Evolutionary conservation across 257 asterid genomes (phyloP).

Genomic region (Echites panduratus): DNA sequence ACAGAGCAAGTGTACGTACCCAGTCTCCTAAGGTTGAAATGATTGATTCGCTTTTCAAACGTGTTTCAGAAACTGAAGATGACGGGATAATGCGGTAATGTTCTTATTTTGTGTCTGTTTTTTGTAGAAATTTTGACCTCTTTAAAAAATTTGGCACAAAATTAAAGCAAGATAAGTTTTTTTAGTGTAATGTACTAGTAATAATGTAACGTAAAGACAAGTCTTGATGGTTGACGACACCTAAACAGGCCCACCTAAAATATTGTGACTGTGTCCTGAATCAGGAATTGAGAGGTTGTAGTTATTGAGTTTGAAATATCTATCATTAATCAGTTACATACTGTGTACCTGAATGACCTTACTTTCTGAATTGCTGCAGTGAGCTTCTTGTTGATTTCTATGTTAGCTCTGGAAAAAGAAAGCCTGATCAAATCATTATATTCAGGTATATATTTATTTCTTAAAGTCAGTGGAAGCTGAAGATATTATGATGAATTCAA

Average conservation of each 20-base stretch:
- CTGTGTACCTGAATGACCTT: background rate
- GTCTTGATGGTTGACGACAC: too few species aligned
- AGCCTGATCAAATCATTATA: slow-evolving; percentile 81
- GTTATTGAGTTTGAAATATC: background rate
- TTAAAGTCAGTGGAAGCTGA: background rate
- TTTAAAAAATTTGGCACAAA: too few species aligned
- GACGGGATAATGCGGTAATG: slow-evolving; percentile 77
- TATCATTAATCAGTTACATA: background rate
- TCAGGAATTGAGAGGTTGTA: background rate
- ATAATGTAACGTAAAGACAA: too few species aligned
- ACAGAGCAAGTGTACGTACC: slow-evolving; percentile 85
- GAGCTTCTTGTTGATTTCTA: slow-evolving; percentile 73
- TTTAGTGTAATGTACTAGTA: too few species aligned
- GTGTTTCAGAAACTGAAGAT: slow-evolving; percentile 65
- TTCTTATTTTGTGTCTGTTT: slow-evolving; percentile 1
- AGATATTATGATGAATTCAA: background rate
- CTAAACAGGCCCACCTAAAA: too few species aligned
- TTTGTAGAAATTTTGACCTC: too few species aligned
- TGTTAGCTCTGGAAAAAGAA: slow-evolving; percentile 60
- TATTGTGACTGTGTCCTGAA: too few species aligned
- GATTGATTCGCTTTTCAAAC: slow-evolving; percentile 73
- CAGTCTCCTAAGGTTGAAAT: slow-evolving; percentile 85
- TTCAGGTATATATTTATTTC: slow-evolving; percentile 46
- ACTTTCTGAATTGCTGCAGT: slow-evolving; percentile 30
- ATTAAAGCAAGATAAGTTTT: too few species aligned